Base-by-base conservation (phyloP, 75 land plant genomes). In the Pseudotsuga menziesii region DNA sequence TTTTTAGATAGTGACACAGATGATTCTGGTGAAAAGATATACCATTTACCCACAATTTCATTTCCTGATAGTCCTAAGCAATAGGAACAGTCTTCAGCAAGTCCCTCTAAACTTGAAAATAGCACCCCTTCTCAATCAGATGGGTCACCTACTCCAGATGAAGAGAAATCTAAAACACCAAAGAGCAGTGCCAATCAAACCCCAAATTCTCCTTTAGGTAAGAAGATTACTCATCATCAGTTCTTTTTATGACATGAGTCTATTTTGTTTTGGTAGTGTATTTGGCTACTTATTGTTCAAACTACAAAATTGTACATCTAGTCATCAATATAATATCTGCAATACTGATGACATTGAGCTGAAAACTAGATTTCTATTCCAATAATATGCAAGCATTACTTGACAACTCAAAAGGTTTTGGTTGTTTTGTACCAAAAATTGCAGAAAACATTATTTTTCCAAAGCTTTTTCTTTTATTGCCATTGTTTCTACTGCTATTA, bases 1-100 rank as follows among this genome's bases (percentile, higher is more conserved):
- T 93, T 88, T 83, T 87, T 93, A 17, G 80, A 86, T 80, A 92
- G 95, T 81, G 99, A 96, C 64, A 92, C 98, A 32, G 99, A 96
- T 79, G 83, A 87, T 36, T 95, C 98, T 59, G 83, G 90, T 76
- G 97, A 89, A 69, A 94, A 91, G 75, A 83, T 96, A 11, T 83
- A 88, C 76, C 94, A 92, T 75, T 78, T 96, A 80, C 98, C 98
- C 4, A 90, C 95, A 13, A 63, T 86, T 62, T 97, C 99, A 57
- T 79, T 76, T n/a, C 99, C 93, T 15, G 99, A 96, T 82, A 87
- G 63, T 62, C 89, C 83, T 77, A 91, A 88, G 56, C 89, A 83
- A 64, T 86, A 84, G 52, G 89, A 85, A 48, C 88, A 86, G 80
- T 79, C 75, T 77, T 82, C 80, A 60, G 88, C 72, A 35, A 84